Percentiles rank a stretch among this genome's conserved stretches.
Evolutionary conservation across 129 eudicot species (phyloP).

Genomic region (Escallonia rubra): DNA sequence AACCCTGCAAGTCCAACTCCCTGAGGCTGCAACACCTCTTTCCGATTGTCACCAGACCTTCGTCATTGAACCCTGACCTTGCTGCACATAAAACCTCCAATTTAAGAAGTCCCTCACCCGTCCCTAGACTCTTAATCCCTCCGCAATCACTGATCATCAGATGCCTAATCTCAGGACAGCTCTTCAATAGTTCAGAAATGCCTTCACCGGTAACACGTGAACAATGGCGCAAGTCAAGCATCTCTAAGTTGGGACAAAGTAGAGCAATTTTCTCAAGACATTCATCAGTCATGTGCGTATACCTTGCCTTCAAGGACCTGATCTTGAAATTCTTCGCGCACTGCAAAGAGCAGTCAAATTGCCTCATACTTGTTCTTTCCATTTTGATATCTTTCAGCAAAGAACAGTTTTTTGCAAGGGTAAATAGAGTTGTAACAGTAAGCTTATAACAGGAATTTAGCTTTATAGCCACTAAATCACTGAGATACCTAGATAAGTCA

Average conservation of each 20-base stretch:
- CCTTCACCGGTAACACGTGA: conserved; percentile 23
- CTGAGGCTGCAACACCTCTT: conserved; percentile 41
- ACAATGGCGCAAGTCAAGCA: conserved; percentile 43
- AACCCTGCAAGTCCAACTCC: conserved; percentile 43
- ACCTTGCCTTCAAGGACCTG: conserved; percentile 25
- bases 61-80: conserved; percentile 47
- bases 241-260: conserved; percentile 39
- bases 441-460: conserved; percentile 33
- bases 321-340: conserved; percentile 18
- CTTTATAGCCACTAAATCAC: conserved; percentile 26
- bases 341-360: conserved; percentile 6
- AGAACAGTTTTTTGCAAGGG: conserved; percentile 36
- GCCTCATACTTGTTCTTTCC: conserved; percentile 33
- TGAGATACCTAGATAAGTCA: conserved; percentile 33
- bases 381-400: conserved; percentile 32
- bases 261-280: conserved; percentile 30
- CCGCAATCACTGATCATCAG: conserved; percentile 36
- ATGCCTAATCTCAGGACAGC: conserved; percentile 36
- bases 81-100: conserved; percentile 37
- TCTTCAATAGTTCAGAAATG: conserved; percentile 28
- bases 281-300: conserved; percentile 24
- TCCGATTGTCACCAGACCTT: conserved; percentile 34
- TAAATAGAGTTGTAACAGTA: conserved; percentile 28
- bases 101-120: conserved; percentile 26
- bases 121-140: conserved; percentile 32